Base-by-base conservation (phyloP, 148 eudicot species). In the Euryodendron excelsum region DNA sequence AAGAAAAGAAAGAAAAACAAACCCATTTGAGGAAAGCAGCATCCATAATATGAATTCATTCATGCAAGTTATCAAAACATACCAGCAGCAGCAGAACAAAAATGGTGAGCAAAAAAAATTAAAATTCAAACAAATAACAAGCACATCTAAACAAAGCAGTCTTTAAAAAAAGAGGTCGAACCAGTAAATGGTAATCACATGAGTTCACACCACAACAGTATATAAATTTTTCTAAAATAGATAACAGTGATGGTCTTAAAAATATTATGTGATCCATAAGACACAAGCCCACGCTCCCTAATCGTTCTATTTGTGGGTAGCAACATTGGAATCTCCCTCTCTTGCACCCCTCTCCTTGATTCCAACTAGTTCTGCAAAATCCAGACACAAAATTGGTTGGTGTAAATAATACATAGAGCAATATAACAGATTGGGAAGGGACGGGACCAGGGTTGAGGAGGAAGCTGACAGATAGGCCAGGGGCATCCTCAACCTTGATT, bases 341-440 rank as follows among this genome's bases (percentile, higher is more conserved):
- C 52, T 28, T 6, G n/a, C 80, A n/a, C 55, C 1, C 1, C 13
- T 36, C 56, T 5, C 20, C 12, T 27, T 59, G 62, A 21, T 39
- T 58, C 72, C 50, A 62, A 45, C 80, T 82, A 82, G 80, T 78
- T 77, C 81, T 74, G 80, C 77, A 78, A 27, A 58, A 78, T 61
- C 53, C 72, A 47, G 9, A 13, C 50, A 48, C 18, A n/a, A 47
- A 23, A 63, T 37, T 18, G 18, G 55, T 76, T 30, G 21, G 14
- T 45, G 55, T 5, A 47, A 76, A 33, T 13, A 64, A 76, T 0
- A n/a, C 41, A 39, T 17, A 6, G 4, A 7, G 39, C 41, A 18
- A 15, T 36, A 45, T 3, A 18, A 48, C 8, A 30, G 4, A 75
- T 39, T 13, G 27, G 55, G 2, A 30, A 64, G 9, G 11, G 30